Evolutionary conservation across 2,329 filamentous ascomycete genomes (phyloP), one percentile per base, ranked within the genome.

Genomic region (Ophiostoma novo-ulmi): DNA sequence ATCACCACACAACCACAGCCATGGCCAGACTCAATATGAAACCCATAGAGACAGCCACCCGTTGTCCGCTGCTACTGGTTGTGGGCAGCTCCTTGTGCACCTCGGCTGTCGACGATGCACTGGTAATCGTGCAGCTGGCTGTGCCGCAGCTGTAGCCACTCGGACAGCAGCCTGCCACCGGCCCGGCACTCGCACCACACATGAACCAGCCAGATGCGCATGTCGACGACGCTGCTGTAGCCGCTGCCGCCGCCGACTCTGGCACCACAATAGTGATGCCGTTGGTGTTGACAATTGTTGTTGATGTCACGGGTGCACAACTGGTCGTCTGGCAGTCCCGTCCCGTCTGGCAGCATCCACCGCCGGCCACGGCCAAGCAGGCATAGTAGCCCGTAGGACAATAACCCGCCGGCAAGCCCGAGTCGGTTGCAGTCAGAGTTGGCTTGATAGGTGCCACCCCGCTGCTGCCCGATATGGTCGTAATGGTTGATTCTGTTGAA

Each of bases 311-410:
- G 0, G 87, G 80, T 0, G 92, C 91, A 76, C 94, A 98, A 7
- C 90, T 91, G 0, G 91, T 91, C 0, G 89, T 90, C 72, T 90
- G 87, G 80, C 94, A 98, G 80, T 97, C 87, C 26, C 94, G 88
- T 1, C 93, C 94, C 0, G 92, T 93, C 71, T 91, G 91, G 80
- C 94, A 98, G 81, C 94, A 98, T 1, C 86, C 86, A 26, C 93
- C 93, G 17, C 91, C 93, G 72, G 94, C 92, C 72, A 89, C 88
- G 1, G 94, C 94, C 2, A 89, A 87, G 79, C 94, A 98, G 68
- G 92, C 90, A 79, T 98, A 98, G 82, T 94, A 98, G 2, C 94
- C 94, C 0, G 90, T 94, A 0, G 94, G 94, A 75, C 94, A 98
- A 75, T 85, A 82, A 41, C 79, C 79, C 20, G 78, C 74, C 0